Percentiles rank a stretch among this genome's conserved stretches.
Evolutionary conservation across 495 filamentous ascomycete species (phyloP).

Genomic region (Thermochaetoides thermophila): DNA sequence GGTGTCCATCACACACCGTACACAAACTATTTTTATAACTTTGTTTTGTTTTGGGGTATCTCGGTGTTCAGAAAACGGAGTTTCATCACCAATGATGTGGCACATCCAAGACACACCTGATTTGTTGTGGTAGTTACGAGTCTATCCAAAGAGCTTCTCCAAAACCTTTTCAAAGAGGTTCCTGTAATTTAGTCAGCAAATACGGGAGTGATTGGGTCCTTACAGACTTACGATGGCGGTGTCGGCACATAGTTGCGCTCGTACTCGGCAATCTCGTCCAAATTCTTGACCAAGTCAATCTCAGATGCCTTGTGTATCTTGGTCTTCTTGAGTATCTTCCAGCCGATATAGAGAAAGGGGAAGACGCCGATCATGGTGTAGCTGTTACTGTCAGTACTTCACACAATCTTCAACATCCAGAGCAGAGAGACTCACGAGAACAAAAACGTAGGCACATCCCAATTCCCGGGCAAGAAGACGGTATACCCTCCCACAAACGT

Average conservation of each 20-base stretch:
- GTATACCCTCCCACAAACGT: slow-evolving; percentile 60
- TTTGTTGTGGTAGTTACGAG: neutral
- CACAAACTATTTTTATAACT: too few relatives aligned
- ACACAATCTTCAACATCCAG: neutral
- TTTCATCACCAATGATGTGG: too few relatives aligned
- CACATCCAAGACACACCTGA: neutral
- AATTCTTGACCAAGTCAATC: slow-evolving; percentile 44
- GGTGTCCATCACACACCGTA: too few relatives aligned
- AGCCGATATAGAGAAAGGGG: slow-evolving; percentile 51
- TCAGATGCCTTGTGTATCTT: slow-evolving; percentile 41
- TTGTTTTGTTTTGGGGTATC: neutral
- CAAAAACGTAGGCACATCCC: slow-evolving; percentile 59
- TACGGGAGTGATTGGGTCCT: neutral
- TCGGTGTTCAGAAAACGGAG: neutral
- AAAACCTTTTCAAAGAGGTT: slow-evolving; percentile 13
- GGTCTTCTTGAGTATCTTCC: slow-evolving; percentile 56
- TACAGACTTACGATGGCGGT: slow-evolving; percentile 40
- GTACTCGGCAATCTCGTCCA: slow-evolving; percentile 67
- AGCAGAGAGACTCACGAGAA: slow-evolving; percentile 42
- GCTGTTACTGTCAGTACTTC: slow-evolving; percentile 7
- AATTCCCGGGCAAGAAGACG: slow-evolving; percentile 51
- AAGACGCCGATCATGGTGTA: slow-evolving; percentile 55
- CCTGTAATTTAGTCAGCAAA: slow-evolving; percentile 4
- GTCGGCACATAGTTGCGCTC: slow-evolving; percentile 43
- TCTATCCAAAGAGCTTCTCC: slow-evolving; percentile 5